Evolutionary conservation across 306 rosid species (phyloP).

Genomic region (barrel medic (Medicago truncatula)): DNA sequence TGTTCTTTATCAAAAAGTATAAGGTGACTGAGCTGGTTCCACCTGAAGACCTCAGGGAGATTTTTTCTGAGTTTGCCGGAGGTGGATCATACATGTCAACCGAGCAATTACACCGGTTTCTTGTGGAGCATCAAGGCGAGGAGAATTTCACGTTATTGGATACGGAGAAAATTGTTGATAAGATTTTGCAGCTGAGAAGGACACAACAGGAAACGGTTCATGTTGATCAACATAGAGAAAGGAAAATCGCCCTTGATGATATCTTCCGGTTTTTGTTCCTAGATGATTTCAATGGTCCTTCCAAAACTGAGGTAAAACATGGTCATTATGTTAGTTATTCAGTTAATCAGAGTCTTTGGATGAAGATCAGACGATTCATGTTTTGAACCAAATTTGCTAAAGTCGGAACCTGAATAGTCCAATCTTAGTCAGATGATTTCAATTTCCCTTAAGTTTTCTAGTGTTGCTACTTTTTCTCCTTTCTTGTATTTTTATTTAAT

Average conservation of each 20-base stretch:
- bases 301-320: constrained; percentile 58
- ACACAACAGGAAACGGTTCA: constrained; percentile 10
- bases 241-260: constrained; percentile 54
- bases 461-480: background rate
- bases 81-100: constrained; percentile 55
- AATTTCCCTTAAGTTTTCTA: background rate
- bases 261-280: constrained; percentile 61
- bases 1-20: constrained; percentile 73
- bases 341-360: background rate
- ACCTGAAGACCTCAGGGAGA: constrained; percentile 67
- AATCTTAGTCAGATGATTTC: background rate
- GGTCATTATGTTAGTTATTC: background rate
- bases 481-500: constrained; percentile 4
- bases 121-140: constrained; percentile 72
- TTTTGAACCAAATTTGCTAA: background rate
- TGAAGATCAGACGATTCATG: background rate
- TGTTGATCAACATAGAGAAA: constrained; percentile 13
- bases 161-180: constrained; percentile 50
- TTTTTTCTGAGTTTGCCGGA: constrained; percentile 55
- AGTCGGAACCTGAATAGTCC: background rate
- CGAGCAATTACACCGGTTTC: constrained; percentile 64
- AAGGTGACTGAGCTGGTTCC: constrained; percentile 62
- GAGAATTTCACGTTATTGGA: constrained; percentile 45
- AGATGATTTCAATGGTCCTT: constrained; percentile 65
- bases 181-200: constrained; percentile 47